A percentile compares a stretch with the other conserved stretches of the same genome.
Evolutionary conservation across 2,329 filamentous ascomycete species (phyloP).

Genomic region (Penicillium fuscoglaucum): DNA sequence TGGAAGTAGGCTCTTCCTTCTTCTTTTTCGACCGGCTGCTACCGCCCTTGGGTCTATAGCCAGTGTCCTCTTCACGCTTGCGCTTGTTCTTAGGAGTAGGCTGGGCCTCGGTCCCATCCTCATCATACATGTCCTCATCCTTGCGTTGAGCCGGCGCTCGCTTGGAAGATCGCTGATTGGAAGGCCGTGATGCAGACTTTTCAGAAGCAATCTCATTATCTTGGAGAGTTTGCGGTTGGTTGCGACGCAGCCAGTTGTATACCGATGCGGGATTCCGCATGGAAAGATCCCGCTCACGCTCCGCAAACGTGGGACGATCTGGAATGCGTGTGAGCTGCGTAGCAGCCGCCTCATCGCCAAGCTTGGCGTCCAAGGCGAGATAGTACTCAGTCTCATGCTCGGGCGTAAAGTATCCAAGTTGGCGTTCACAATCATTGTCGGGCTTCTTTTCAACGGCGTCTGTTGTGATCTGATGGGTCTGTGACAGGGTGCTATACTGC

Average conservation of each 20-base stretch:
- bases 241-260: constrained; percentile 89
- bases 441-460: constrained; percentile 16
- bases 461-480: constrained; percentile 33
- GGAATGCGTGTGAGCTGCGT: constrained; percentile 51
- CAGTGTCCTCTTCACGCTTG: constrained; percentile 50
- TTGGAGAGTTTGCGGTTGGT: constrained; percentile 79
- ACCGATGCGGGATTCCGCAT: constrained; percentile 84
- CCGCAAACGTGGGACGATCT: constrained; percentile 47
- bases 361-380: constrained; percentile 43
- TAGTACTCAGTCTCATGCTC: constrained; percentile 48
- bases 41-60: constrained; percentile 50
- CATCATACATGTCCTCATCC: constrained; percentile 46
- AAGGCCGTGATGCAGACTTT: constrained; percentile 43
- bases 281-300: constrained; percentile 56
- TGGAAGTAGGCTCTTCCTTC: constrained; percentile 42
- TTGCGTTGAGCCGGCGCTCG: constrained; percentile 41
- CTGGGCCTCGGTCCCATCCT: constrained; percentile 45
- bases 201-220: constrained; percentile 60
- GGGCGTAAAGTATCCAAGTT: constrained; percentile 46
- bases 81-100: constrained; percentile 45
- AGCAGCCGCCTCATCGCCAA: constrained; percentile 48
- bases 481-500: constrained; percentile 35
- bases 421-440: constrained; percentile 31
- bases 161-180: constrained; percentile 45
- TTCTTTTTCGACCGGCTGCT: constrained; percentile 43